phyloP scores from a whole-genome alignment of 2,329 filamentous ascomycete genomes.

The Penicillium brevicompactum region DNA sequence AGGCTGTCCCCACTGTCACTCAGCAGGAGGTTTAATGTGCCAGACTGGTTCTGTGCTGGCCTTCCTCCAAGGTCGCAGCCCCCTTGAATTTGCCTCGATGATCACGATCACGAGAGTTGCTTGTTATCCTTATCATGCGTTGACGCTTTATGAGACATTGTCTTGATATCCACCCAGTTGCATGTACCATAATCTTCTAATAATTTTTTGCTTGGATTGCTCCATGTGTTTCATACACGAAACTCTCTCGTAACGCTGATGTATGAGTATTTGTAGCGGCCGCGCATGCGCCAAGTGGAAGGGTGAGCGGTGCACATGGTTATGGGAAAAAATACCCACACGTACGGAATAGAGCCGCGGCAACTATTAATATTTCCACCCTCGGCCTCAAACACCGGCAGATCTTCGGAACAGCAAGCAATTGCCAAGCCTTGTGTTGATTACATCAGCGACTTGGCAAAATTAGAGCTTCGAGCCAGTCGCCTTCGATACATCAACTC shows the following conservation, averaged over 20 bases:
- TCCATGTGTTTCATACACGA: too few species aligned
- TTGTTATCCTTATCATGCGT: not conserved
- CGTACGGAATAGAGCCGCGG: too few species aligned
- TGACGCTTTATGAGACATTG: slow-evolving; percentile 2
- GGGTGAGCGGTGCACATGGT: too few species aligned
- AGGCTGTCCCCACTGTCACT: slow-evolving; percentile 8
- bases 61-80: not conserved
- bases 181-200: slow-evolving; percentile 1
- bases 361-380: not conserved
- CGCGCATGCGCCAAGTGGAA: too few species aligned
- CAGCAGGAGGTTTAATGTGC: slow-evolving; percentile 12
- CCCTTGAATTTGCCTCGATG: not conserved
- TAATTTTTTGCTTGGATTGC: not conserved
- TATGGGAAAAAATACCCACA: too few species aligned
- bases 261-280: too few species aligned
- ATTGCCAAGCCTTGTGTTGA: not conserved
- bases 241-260: too few species aligned
- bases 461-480: not conserved
- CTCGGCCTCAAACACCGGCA: not conserved
- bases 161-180: slow-evolving; percentile 7
- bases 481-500: too few species aligned
- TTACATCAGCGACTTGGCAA: not conserved
- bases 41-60: not conserved
- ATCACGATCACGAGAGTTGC: not conserved
- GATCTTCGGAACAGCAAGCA: slow-evolving; percentile 6